Base-by-base conservation (phyloP, 768 basidiomycete genomes). In the Ramaria sp. region DNA sequence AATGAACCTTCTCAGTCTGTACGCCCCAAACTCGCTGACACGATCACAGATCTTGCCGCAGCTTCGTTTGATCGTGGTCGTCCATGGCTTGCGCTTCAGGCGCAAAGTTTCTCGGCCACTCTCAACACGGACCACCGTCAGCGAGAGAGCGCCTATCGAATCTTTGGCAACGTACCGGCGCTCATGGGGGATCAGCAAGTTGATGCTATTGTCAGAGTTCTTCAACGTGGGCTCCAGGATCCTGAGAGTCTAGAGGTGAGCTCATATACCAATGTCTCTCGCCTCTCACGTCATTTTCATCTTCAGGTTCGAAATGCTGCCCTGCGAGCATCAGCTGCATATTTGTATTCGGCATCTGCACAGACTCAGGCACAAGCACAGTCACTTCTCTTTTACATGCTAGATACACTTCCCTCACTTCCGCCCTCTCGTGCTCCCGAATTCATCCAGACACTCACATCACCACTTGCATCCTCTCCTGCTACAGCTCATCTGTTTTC, bases 71-170 rank as follows among this genome's bases (percentile, higher is more conserved):
- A 68, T 15, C 77, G 87, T 1, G 89, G 88, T 0, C 69, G 86
- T 9, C 88, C 87, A 2, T 91, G 88, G 88, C 87, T 88, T 64
- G 84, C 83, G 1, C 72, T 91, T 1, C 88, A 90, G 64, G 79
- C 78, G 0, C 84, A 84, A 54, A 75, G 77, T 0, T 90, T 90
- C 63, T 73, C 69, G 62, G 34, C 54, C 46, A 58, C 63, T 20
- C 47, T 51, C 20, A 54, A 59, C 10, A 19, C 51, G 10, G 50
- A 60, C 24, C 45, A 57, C 17, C 56, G 48, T 9, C 60, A 60
- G n/a, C 62, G 81, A 24, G 82, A 85, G 62, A 80, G 75, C 60
- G 86, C 88, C 1, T 91, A 78, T 65, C 71, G 82, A 34, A 78
- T 90, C 0, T 87, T 89, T 65, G 78, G 86, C 0, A 84, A 83